Base-by-base conservation (phyloP, 2,329 filamentous ascomycete species). In the Septoria petroselini region DNA sequence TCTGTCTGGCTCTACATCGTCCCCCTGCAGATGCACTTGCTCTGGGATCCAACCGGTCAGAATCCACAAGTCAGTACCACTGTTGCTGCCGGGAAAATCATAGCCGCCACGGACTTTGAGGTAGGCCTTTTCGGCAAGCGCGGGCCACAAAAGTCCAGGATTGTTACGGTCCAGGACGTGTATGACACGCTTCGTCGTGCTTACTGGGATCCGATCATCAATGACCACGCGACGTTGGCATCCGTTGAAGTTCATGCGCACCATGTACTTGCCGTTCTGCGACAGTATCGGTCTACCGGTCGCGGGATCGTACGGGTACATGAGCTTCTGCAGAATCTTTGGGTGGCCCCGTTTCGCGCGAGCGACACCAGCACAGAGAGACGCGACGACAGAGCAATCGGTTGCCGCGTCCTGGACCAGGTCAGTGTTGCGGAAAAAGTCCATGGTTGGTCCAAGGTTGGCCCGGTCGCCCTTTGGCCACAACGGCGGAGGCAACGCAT, bases 81-180 rank as follows among this genome's bases (percentile, higher is more conserved):
- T 97, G 67, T 97, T 97, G 64, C 93, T 97, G 6, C 93, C 93
- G 0, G 93, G 91, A 58, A 98, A 98, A 64, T 98, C 91, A 67
- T 98, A 98, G 27, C 93, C 93, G 21, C 93, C 93, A 48, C 91
- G 82, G 8, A 97, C 82, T 72, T 97, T 98, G 1, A 98, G 75
- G 61, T 98, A 98, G 0, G 93, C 93, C 66, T 98, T 98, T 67
- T 98, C 93, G 12, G 97, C 74, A 3, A 98, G 76, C 2, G 91
- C 90, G 4, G 93, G 93, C 90, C 91, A 97, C 11, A 97, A 71
- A 11, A 94, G 75, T n/a, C 73, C 76, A 3, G 87, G 85, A 57
- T 95, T 90, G 34, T 84, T 84, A 29, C 89, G 81, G 62, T 97
- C 91, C 38, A 94, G 80, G 7, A 97, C 91, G 67, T 95, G 90